Conservation (phyloP, 1,284 basidiomycete genomes). For the Hymenochaete sp. region DNA sequence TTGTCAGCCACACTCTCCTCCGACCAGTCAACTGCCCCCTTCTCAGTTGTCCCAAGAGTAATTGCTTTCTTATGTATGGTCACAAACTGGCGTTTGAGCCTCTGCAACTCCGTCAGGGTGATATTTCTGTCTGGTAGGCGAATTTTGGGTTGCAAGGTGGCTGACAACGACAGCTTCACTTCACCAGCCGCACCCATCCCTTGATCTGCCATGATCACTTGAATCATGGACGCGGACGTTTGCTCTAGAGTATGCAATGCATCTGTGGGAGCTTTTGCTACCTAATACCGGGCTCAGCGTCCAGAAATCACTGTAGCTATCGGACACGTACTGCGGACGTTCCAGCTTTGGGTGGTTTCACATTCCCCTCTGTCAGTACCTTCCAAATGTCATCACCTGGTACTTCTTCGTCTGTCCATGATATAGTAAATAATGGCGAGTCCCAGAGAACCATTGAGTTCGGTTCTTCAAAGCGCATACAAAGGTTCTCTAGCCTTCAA, state of each 20-base stretch:
- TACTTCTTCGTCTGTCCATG: constrained; percentile 64
- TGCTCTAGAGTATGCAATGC: constrained; percentile 73
- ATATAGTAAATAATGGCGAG: constrained; percentile 82
- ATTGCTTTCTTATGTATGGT: constrained; percentile 82
- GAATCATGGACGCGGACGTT: constrained; percentile 57
- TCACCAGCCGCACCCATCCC: constrained; percentile 42
- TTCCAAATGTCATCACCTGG: constrained; percentile 75
- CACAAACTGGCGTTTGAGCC: constrained; percentile 84
- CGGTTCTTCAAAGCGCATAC: constrained; percentile 90
- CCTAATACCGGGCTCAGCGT: too few relatives aligned
- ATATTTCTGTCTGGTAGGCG: constrained; percentile 59
- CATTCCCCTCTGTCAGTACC: constrained; percentile 66
- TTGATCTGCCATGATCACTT: constrained; percentile 58
- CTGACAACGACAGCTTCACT: constrained; percentile 42
- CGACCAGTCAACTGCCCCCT: constrained; percentile 67
- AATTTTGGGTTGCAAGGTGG: constrained; percentile 34
- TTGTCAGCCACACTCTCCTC: constrained; percentile 64
- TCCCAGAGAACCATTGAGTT: constrained; percentile 98
- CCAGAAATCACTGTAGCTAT: too few relatives aligned
- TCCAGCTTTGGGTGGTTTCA: constrained; percentile 84
- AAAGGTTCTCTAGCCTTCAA: constrained; percentile 77
- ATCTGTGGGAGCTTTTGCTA: constrained; percentile 70
- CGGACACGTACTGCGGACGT: constrained; percentile 72
- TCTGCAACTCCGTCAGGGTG: constrained; percentile 78
- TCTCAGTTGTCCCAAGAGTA: constrained; percentile 73